Evolutionary conservation across 441 rosid species (phyloP).

Genomic region (Adansonia gregorii): DNA sequence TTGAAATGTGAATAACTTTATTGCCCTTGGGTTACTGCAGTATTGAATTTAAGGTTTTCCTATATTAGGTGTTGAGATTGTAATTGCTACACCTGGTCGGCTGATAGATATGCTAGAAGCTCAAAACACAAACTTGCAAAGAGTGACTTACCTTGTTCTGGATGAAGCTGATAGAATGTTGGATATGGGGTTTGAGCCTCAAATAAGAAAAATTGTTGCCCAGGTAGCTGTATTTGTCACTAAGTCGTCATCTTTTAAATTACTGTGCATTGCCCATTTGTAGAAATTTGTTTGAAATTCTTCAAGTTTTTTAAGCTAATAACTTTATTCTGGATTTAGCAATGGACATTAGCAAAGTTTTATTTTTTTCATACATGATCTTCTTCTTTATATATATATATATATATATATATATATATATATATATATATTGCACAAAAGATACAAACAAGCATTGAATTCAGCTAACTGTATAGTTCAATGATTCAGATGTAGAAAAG

Average conservation of each 20-base stretch:
- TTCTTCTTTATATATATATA: not conserved
- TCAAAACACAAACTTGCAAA: conserved; percentile 75
- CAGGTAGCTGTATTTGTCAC: conserved; percentile 51
- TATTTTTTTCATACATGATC: not conserved
- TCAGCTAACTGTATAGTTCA: not conserved
- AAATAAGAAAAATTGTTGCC: conserved; percentile 81
- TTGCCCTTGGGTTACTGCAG: conserved; percentile 14
- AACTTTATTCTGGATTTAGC: not conserved
- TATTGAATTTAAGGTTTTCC: conserved; percentile 21
- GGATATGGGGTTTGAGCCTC: conserved; percentile 99
- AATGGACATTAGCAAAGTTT: not conserved
- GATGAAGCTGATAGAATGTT: conserved; percentile 99
- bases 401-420: not conserved
- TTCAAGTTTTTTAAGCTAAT: not conserved
- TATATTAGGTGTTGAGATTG: conserved; percentile 80
- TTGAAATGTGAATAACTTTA: conserved; percentile 7
- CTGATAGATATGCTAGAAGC: conserved; percentile 93
- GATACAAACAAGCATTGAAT: not conserved
- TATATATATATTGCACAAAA: not conserved
- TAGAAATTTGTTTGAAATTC: not conserved
- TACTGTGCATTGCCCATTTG: not conserved
- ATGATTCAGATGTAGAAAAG: not conserved
- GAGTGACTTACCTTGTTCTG: conserved; percentile 95
- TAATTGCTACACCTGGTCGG: conserved; percentile 98
- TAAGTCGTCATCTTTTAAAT: not conserved